Base-by-base conservation (phyloP, 257 asterid genomes). In the Plectranthus barbatus region DNA sequence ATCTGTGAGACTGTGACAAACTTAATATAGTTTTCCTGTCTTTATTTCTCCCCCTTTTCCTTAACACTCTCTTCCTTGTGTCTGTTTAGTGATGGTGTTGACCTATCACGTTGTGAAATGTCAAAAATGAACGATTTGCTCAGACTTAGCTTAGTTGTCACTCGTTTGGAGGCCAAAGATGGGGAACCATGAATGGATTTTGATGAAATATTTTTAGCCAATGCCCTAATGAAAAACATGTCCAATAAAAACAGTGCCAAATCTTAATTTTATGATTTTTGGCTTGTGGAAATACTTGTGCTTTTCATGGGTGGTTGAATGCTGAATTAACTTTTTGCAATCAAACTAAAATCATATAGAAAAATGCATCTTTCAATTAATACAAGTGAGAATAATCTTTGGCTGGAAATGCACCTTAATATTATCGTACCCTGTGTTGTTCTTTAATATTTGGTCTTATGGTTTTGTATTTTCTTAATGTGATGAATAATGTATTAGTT, bases 401-500 rank as follows among this genome's bases (percentile, higher is more conserved):
- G 47, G 17, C 47, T 6, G 15, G 17, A 42, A 41, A 42, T 42
- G 14, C 37, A 19, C 24, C 39, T 49, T 48, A 34, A 61, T 56
- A 39, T 19, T 4, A 33, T 0, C 66, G 56, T 64, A 60, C 44
- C 23, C 42, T 45, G 19, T 48, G 20, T 76, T 24, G 47, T 26
- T 36, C 24, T 41, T 31, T 11, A 26, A 17, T 26, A 14, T 23
- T 11, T 39, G 23, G n/a, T 39, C 50, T 19, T 34, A 6, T 36
- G 24, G 60, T 34, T 47, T 60, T 65, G 24, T 63, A 45, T 41
- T 63, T 66, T 66, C 62, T 51, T 57, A 20, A 42, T 65, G 55
- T 49, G 56, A 63, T 26, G 48, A 60, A 69, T 80, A 71, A 85
- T 72, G 50, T 62, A 56, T 63, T 76, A 18, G 69, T 77, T 70